A percentile compares a stretch with the other conserved stretches of the same genome.
Evolutionary conservation across 768 basidiomycete genomes (phyloP).

Genomic region (Lentinus tigrinus): DNA sequence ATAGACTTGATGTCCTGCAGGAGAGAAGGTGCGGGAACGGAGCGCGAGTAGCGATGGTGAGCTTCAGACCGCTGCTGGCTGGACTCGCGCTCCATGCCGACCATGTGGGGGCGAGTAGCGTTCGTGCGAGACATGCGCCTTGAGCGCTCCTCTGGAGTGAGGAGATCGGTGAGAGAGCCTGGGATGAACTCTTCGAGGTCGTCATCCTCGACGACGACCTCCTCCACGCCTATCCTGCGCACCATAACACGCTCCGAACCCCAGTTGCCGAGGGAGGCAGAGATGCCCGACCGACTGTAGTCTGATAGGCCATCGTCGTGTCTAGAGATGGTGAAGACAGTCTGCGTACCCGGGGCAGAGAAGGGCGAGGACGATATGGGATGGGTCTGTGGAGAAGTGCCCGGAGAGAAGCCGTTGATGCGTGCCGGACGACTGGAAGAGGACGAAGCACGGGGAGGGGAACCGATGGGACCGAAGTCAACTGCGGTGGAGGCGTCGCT

Average conservation of each 20-base stretch:
- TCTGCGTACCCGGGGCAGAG: constrained; percentile 68
- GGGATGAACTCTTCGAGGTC: constrained; percentile 90
- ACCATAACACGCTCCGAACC: constrained; percentile 19
- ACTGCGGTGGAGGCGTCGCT: constrained; percentile 37
- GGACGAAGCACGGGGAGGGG: constrained; percentile 56
- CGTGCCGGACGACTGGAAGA: constrained; percentile 35
- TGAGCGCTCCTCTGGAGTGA: constrained; percentile 85
- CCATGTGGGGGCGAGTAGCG: constrained; percentile 32
- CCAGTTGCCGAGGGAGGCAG: constrained; percentile 63
- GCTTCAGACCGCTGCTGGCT: constrained; percentile 25
- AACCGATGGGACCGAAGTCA: constrained; percentile 84
- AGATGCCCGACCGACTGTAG: constrained; percentile 48
- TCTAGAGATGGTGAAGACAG: constrained; percentile 46
- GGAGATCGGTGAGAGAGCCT: constrained; percentile 80
- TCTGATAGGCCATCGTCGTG: constrained; percentile 30
- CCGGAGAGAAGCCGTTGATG: constrained; percentile 51
- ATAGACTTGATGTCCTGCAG: constrained; percentile 77
- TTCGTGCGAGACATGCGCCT: constrained; percentile 80
- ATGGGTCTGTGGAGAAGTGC: constrained; percentile 52
- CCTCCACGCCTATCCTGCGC: constrained; percentile 19
- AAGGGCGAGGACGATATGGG: constrained; percentile 66
- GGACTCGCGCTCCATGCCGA: constrained; percentile 18
- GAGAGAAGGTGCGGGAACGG: constrained; percentile 76
- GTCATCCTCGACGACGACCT: constrained; percentile 61
- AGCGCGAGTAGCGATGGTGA: constrained; percentile 77